phyloP scores from a whole-genome alignment of 495 filamentous ascomycete species.

The Annulohypoxylon moriforme region DNA sequence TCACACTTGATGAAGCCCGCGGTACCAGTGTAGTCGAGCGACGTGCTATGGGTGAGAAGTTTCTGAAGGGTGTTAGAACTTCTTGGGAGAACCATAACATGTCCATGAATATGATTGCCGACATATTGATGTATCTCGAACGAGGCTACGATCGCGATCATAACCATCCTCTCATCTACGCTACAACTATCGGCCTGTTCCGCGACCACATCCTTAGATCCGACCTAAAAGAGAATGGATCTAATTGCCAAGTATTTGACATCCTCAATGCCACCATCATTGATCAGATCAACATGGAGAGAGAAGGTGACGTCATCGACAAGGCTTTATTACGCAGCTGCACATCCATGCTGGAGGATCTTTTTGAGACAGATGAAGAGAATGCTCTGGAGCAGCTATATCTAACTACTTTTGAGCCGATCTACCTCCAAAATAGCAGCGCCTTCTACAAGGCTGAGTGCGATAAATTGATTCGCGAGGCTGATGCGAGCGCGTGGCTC shows the following conservation, averaged over 20 bases:
- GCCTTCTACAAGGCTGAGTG: constrained; percentile 83
- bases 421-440: constrained; percentile 75
- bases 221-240: constrained; percentile 55
- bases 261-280: constrained; percentile 84
- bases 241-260: constrained; percentile 67
- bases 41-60: constrained; percentile 82
- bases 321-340: constrained; percentile 82
- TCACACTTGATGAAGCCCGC: constrained; percentile 57
- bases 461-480: constrained; percentile 75
- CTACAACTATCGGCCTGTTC: constrained; percentile 85
- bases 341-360: constrained; percentile 88
- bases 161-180: constrained; percentile 81
- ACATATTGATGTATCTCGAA: constrained; percentile 99
- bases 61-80: constrained; percentile 77
- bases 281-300: constrained; percentile 91
- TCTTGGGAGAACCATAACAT: constrained; percentile 90
- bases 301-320: constrained; percentile 90
- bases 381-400: constrained; percentile 84
- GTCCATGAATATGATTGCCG: constrained; percentile 96
- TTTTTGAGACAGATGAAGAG: constrained; percentile 84
- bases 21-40: constrained; percentile 77
- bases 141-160: constrained; percentile 79
- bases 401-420: constrained; percentile 80
- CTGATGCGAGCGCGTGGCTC: constrained; percentile 85
- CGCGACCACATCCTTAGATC: constrained; percentile 77